Evolutionary conservation across 2,329 filamentous ascomycete genomes (phyloP).

Genomic region (Xylariales sp.): DNA sequence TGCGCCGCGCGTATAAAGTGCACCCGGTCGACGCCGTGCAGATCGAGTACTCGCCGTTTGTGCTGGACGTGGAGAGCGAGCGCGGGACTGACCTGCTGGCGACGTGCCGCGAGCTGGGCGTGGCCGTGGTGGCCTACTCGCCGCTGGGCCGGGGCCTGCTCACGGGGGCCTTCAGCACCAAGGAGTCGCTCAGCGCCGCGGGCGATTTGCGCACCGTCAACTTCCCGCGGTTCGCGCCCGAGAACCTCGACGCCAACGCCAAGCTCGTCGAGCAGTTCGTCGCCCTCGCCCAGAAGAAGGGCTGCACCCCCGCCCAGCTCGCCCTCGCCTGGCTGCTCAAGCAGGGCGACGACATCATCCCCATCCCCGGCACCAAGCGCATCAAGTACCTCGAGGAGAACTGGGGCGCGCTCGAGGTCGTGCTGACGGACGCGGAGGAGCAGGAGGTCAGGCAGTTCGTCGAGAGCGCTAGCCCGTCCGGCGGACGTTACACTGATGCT

Average conservation of each 20-base stretch:
- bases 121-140: conserved; percentile 35
- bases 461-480: not conserved
- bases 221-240: conserved; percentile 37
- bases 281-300: conserved; percentile 23
- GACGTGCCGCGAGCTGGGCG: conserved; percentile 41
- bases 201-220: conserved; percentile 25
- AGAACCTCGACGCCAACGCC: conserved; percentile 47
- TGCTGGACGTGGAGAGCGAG: conserved; percentile 41
- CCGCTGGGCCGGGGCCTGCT: conserved; percentile 39
- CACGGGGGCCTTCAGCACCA: conserved; percentile 32
- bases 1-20: conserved; percentile 43
- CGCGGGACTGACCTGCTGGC: conserved; percentile 30
- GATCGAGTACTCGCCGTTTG: conserved; percentile 47
- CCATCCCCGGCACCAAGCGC: conserved; percentile 33
- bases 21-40: conserved; percentile 47
- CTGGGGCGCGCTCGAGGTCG: conserved; percentile 24
- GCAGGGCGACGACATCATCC: conserved; percentile 38
- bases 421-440: not conserved
- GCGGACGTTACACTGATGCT: too few relatives aligned
- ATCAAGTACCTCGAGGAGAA: conserved; percentile 31
- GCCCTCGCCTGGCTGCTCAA: conserved; percentile 51
- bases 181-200: conserved; percentile 27
- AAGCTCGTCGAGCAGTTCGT: conserved; percentile 20
- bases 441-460: not conserved
- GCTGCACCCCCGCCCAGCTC: conserved; percentile 45